Percentiles rank a stretch among this genome's conserved stretches.
These are phyloP conservation scores for Saturnispora sanitii DNA, from an alignment of 805 yeast genomes.

Conservation along the genomic window DNA sequence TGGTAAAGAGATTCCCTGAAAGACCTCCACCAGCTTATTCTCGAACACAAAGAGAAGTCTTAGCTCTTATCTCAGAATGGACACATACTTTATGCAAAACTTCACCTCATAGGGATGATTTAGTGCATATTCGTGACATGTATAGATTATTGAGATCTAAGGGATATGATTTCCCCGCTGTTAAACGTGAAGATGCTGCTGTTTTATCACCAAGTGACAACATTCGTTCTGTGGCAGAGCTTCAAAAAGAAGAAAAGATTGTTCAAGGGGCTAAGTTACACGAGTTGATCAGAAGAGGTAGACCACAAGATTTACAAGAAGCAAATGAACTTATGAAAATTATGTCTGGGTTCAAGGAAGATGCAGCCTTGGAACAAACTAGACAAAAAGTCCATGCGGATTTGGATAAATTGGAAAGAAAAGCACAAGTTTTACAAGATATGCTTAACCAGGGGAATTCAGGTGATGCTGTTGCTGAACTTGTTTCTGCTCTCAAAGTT, in stretches of 20 bases:
- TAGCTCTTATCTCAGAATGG: conserved; percentile 96
- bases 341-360: conserved; percentile 96
- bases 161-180: conserved; percentile 90
- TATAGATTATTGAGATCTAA: conserved; percentile 80
- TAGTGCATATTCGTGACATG: conserved; percentile 92
- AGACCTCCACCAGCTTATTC: conserved; percentile 82
- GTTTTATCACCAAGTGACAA: conserved; percentile 85
- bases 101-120: conserved; percentile 81
- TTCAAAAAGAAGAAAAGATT: conserved; percentile 83
- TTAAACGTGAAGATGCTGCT: conserved; percentile 83
- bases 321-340: conserved; percentile 96
- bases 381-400: conserved; percentile 76
- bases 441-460: conserved; percentile 52
- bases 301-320: conserved; percentile 89
- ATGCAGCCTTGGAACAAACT: conserved; percentile 57
- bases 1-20: conserved; percentile 90
- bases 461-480: conserved; percentile 71
- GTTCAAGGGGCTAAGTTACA: conserved; percentile 94
- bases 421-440: conserved; percentile 78
- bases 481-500: conserved; percentile 67
- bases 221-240: conserved; percentile 78
- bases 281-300: conserved; percentile 89
- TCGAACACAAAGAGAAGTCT: conserved; percentile 70
- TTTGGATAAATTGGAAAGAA: conserved; percentile 70
- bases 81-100: conserved; percentile 87